Percentiles rank a stretch among this genome's conserved stretches.
Evolutionary conservation across 208 protist species (phyloP).

Genomic region (Blastocrithidia nonstop): DNA sequence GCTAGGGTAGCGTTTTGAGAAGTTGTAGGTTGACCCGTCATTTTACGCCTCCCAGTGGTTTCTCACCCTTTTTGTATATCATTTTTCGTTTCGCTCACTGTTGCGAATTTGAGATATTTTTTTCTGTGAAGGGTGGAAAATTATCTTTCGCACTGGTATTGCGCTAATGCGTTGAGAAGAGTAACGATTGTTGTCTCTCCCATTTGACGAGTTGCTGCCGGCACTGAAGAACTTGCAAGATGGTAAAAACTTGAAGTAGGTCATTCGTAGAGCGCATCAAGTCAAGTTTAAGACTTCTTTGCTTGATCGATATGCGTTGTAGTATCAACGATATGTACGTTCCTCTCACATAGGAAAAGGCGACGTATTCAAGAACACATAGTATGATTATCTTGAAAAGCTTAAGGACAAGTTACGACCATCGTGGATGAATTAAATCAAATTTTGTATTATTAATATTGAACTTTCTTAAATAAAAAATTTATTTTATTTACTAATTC

Average conservation of each 20-base stretch:
- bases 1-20: conserved; percentile 54
- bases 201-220: conserved; percentile 66
- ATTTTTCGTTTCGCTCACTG: conserved; percentile 76
- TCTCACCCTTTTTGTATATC: conserved; percentile 82
- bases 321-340: conserved; percentile 48
- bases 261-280: conserved; percentile 50
- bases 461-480: too few species aligned
- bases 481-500: too few species aligned
- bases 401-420: not conserved
- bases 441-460: too few species aligned
- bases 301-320: conserved; percentile 57
- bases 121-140: conserved; percentile 87
- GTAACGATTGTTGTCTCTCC: conserved; percentile 37
- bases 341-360: conserved; percentile 3
- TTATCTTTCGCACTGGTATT: conserved; percentile 82
- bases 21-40: conserved; percentile 51
- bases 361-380: too few species aligned
- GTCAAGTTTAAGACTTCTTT: conserved; percentile 83
- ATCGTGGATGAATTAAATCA: not conserved
- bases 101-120: conserved; percentile 89
- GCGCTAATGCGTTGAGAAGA: conserved; percentile 84
- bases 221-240: conserved; percentile 77
- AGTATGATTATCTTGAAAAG: not conserved
- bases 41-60: conserved; percentile 91
- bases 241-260: conserved; percentile 53